Percentiles rank a stretch among this genome's conserved stretches.
phyloP scores from a whole-genome alignment of 2,329 filamentous ascomycete genomes.

The Aspergillus bombycis region DNA sequence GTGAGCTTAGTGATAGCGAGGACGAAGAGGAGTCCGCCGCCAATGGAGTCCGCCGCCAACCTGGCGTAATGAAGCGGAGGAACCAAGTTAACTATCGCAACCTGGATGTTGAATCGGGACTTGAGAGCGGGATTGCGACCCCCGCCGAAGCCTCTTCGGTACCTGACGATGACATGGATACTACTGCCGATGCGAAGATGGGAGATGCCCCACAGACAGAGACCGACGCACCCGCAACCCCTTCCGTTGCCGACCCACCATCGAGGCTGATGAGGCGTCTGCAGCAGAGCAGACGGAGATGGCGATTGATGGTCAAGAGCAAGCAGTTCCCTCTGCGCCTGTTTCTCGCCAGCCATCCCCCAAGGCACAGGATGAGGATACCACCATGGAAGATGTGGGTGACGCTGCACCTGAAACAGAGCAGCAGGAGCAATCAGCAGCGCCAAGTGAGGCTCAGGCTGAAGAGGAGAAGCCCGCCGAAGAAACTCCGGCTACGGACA shows the following conservation, averaged over 20 bases:
- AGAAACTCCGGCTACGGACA: conserved; percentile 22
- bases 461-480: conserved; percentile 32
- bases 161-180: conserved; percentile 48
- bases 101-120: conserved; percentile 58
- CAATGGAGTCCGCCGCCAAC: conserved; percentile 70
- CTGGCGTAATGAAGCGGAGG: conserved; percentile 51
- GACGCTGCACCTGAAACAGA: conserved; percentile 24
- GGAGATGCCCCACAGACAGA: conserved; percentile 44
- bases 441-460: conserved; percentile 20
- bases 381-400: conserved; percentile 43
- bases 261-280: conserved; percentile 37
- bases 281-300: conserved; percentile 37
- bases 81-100: conserved; percentile 67
- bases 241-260: conserved; percentile 34
- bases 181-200: conserved; percentile 42
- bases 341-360: conserved; percentile 36
- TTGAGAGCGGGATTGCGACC: conserved; percentile 55
- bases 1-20: conserved; percentile 85
- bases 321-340: conserved; percentile 29
- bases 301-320: conserved; percentile 34
- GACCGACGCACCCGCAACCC: conserved; percentile 33
- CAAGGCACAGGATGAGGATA: conserved; percentile 39
- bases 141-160: conserved; percentile 47
- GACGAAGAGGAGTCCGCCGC: conserved; percentile 75
- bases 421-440: conserved; percentile 21